These are phyloP conservation scores for Metschnikowia anglica DNA, from an alignment of 805 yeast species.

Conservation along the genomic window DNA sequence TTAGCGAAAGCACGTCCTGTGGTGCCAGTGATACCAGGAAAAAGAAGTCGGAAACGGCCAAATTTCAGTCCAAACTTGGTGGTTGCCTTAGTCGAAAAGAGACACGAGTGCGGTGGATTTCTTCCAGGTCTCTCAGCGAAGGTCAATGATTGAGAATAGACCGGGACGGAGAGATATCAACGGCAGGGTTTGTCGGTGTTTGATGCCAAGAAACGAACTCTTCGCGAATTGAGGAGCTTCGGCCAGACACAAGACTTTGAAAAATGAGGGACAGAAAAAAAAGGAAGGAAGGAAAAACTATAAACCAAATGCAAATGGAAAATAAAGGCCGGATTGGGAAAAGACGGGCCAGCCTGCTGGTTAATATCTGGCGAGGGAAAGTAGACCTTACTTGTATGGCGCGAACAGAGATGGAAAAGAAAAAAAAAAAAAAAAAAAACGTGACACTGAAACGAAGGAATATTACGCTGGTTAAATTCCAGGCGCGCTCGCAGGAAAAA, in stretches of 20 bases:
- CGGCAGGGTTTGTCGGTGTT: no score
- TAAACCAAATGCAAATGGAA: no score
- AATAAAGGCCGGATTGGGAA: neutral
- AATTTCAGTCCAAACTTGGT: neutral
- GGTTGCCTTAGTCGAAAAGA: neutral
- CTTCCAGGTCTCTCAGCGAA: no score
- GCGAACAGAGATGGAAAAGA: conserved; percentile 1
- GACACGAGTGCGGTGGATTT: conserved; percentile 1
- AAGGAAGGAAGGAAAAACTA: no score
- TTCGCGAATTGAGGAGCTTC: no score
- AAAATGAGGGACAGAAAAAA: no score
- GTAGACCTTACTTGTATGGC: neutral
- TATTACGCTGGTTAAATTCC: neutral
- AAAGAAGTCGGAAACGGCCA: neutral
- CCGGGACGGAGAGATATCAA: no score
- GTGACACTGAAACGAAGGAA: neutral
- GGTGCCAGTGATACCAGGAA: neutral
- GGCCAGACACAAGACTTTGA: no score
- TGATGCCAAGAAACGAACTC: no score
- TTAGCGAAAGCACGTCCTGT: no score
- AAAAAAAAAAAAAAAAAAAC: conserved; percentile 4
- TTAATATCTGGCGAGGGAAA: conserved; percentile 5
- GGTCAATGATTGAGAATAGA: no score
- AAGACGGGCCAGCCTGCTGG: conserved; percentile 6
- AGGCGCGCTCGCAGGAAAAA: conserved; percentile 8